These are phyloP conservation scores for Neurospora sp. DNA, from an alignment of 495 filamentous ascomycete species.

Conservation along the genomic window DNA sequence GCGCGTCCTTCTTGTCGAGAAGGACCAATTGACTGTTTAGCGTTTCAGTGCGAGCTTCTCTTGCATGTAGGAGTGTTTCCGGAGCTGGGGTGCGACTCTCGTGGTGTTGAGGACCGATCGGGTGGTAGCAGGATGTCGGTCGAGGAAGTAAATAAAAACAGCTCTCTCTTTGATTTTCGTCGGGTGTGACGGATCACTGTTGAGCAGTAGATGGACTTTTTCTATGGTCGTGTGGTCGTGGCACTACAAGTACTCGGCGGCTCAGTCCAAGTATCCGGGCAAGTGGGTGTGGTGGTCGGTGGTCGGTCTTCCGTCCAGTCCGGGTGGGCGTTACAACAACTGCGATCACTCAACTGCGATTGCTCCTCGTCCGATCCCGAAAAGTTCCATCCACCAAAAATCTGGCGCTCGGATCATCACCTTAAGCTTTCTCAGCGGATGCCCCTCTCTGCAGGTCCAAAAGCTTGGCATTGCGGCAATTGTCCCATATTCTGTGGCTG, in stretches of 20 bases:
- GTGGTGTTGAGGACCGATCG: neutral
- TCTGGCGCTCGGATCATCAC: conserved; percentile 3
- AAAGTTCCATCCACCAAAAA: conserved; percentile 18
- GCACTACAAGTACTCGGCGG: neutral
- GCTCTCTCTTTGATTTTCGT: neutral
- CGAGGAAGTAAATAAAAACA: neutral
- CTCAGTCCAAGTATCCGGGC: neutral
- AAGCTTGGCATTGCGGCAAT: neutral
- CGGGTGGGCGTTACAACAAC: neutral
- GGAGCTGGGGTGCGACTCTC: neutral
- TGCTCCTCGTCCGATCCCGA: conserved; percentile 10
- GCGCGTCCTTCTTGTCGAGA: conserved; percentile 7
- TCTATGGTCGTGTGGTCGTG: neutral
- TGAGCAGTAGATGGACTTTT: neutral
- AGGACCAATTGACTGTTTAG: conserved; percentile 16
- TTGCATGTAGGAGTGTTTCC: neutral
- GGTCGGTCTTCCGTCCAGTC: neutral
- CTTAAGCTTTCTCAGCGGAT: neutral
- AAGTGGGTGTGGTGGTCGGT: neutral
- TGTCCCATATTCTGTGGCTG: neutral
- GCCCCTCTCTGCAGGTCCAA: neutral
- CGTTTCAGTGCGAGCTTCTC: conserved; percentile 4
- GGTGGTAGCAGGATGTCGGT: neutral
- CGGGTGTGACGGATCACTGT: neutral
- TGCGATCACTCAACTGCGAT: neutral